Percentiles rank a stretch among this genome's conserved stretches.
phyloP scores from a whole-genome alignment of 345 rosid species.

The Tarenaya hassleriana region DNA sequence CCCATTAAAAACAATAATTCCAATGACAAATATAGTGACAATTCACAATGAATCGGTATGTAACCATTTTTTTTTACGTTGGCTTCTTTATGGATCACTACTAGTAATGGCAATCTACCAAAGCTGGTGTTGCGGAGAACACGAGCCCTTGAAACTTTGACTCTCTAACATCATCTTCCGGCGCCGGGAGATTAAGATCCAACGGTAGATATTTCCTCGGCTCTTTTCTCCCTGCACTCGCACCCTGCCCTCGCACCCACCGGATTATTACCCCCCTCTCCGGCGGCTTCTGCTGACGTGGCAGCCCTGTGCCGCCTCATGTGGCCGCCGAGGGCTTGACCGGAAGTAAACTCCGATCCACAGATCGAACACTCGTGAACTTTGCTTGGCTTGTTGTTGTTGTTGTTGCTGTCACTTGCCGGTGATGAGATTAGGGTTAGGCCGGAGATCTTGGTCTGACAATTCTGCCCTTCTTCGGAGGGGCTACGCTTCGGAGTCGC shows the following conservation, averaged over 20 bases:
- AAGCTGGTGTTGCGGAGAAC: constrained; percentile 55
- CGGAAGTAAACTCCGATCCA: constrained; percentile 81
- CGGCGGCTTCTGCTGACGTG: constrained; percentile 22
- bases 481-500: constrained; percentile 12
- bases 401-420: constrained; percentile 27
- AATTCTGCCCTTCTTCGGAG: constrained; percentile 22
- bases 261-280: constrained; percentile 11
- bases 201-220: constrained; percentile 45
- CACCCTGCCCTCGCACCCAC: constrained; percentile 13
- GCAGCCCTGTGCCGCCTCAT: constrained; percentile 86
- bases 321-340: constrained; percentile 98
- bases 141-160: constrained; percentile 49
- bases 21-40: too few relatives aligned
- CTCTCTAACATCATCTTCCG: constrained; percentile 58
- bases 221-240: constrained; percentile 1
- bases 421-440: constrained; percentile 37
- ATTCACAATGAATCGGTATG: too few relatives aligned
- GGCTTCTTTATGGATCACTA: background rate
- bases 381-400: constrained; percentile 30
- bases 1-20: too few relatives aligned
- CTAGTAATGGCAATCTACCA: constrained; percentile 88
- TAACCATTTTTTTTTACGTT: too few relatives aligned
- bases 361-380: constrained; percentile 91
- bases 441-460: constrained; percentile 19
- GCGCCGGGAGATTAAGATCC: constrained; percentile 97